phyloP scores from a whole-genome alignment of 208 protist species.

The Phytomonas francai region DNA sequence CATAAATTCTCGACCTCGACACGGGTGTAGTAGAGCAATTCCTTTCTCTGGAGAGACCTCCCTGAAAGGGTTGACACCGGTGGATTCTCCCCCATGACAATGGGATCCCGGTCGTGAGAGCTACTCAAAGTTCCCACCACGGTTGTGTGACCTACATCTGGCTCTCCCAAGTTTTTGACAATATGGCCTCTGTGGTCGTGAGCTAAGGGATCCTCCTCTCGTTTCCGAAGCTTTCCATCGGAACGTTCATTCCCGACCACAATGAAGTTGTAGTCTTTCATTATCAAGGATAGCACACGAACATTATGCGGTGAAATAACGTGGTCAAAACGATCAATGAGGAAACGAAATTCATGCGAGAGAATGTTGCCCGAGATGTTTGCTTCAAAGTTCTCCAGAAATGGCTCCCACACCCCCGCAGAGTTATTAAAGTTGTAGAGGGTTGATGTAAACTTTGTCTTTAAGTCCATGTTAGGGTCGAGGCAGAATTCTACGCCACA shows the following conservation, averaged over 20 bases:
- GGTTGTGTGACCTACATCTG: not conserved
- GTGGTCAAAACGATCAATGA: slow-evolving; percentile 55
- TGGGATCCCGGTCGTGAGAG: not conserved
- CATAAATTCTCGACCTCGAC: slow-evolving; percentile 54
- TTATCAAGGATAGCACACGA: slow-evolving; percentile 32
- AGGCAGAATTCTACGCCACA: slow-evolving; percentile 31
- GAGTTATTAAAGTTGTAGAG: slow-evolving; percentile 66
- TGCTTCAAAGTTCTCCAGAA: slow-evolving; percentile 58
- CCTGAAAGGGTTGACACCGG: not conserved
- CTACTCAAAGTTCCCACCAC: not conserved
- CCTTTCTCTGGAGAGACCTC: not conserved
- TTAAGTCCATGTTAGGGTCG: slow-evolving; percentile 41
- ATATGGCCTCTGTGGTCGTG: slow-evolving; percentile 3
- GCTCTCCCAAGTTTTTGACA: not conserved
- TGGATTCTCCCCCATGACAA: not conserved
- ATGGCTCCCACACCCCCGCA: slow-evolving; percentile 76
- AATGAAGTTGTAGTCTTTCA: slow-evolving; percentile 39
- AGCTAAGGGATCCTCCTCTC: slow-evolving; percentile 18
- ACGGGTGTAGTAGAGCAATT: slow-evolving; percentile 20
- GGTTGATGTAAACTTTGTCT: slow-evolving; percentile 32
- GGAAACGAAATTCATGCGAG: slow-evolving; percentile 46
- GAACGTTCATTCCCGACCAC: slow-evolving; percentile 49
- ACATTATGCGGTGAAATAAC: slow-evolving; percentile 74
- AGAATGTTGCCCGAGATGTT: slow-evolving; percentile 38
- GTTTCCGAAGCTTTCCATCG: slow-evolving; percentile 37